Evolutionary conservation across 2,329 filamentous ascomycete species (phyloP).

Genomic region (Monilinia fructigena): DNA sequence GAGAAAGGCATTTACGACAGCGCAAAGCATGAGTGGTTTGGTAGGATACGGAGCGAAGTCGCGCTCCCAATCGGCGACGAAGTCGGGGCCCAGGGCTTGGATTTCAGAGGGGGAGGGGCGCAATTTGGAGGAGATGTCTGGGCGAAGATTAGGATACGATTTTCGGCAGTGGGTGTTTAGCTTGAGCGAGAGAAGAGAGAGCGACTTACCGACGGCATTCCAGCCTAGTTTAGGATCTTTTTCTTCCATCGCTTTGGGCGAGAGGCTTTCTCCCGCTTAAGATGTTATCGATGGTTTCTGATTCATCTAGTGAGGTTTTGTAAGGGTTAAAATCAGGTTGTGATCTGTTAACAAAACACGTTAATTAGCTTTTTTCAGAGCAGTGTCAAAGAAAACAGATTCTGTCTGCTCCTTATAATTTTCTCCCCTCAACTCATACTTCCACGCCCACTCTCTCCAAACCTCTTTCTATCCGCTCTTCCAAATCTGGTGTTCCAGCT

Average conservation of each 20-base stretch:
- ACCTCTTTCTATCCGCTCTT: too few species aligned
- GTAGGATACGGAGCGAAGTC: slow-evolving; percentile 47
- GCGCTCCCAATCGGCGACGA: slow-evolving; percentile 53
- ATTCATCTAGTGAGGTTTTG: slow-evolving; percentile 45
- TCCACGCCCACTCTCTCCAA: slow-evolving; percentile 50
- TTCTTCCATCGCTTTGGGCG: slow-evolving; percentile 45
- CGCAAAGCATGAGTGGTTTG: slow-evolving; percentile 50
- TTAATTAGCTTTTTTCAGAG: not conserved
- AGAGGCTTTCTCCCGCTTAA: slow-evolving; percentile 49
- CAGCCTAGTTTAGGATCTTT: slow-evolving; percentile 55
- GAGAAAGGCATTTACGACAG: slow-evolving; percentile 48
- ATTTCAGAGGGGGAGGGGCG: slow-evolving; percentile 56
- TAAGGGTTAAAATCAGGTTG: slow-evolving; percentile 54
- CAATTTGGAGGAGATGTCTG: slow-evolving; percentile 55
- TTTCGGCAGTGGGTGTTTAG: too few species aligned
- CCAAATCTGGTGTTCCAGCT: too few species aligned
- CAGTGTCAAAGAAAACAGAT: not conserved
- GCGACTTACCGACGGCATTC: slow-evolving; percentile 48
- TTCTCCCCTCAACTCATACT: slow-evolving; percentile 46
- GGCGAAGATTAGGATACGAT: not conserved
- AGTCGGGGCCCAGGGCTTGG: slow-evolving; percentile 50
- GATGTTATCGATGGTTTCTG: slow-evolving; percentile 55
- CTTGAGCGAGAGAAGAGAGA: slow-evolving; percentile 1
- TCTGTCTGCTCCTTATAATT: slow-evolving; percentile 49
- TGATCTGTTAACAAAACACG: slow-evolving; percentile 42